These are phyloP conservation scores for Sonneratia caseolaris DNA, from an alignment of 345 rosid species.

Conservation along the genomic window DNA sequence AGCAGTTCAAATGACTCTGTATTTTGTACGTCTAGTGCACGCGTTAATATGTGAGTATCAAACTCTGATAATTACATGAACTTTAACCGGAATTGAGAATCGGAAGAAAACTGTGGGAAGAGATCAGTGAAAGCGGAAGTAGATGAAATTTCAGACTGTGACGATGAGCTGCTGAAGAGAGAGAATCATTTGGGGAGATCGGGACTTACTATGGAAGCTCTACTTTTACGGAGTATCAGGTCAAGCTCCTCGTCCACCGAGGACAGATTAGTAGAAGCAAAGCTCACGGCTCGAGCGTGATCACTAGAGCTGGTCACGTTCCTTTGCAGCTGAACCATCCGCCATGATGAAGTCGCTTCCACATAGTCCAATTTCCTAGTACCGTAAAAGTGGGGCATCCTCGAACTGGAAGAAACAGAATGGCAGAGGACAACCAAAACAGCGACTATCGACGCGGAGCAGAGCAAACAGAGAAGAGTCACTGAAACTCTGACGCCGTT, in stretches of 20 bases:
- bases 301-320: neutral
- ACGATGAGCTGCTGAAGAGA: neutral
- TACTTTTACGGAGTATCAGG: neutral
- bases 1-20: too few relatives aligned
- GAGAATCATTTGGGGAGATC: neutral
- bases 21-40: too few relatives aligned
- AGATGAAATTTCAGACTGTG: too few relatives aligned
- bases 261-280: neutral
- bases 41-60: too few relatives aligned
- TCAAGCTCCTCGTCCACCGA: neutral
- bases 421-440: neutral
- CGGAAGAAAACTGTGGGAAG: too few relatives aligned
- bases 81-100: too few relatives aligned
- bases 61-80: too few relatives aligned
- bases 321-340: conserved; percentile 4
- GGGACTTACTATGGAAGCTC: neutral
- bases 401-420: neutral
- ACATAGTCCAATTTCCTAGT: neutral
- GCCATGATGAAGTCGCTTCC: neutral
- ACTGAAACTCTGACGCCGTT: neutral
- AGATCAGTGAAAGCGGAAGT: too few relatives aligned
- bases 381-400: neutral
- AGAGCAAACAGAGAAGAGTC: neutral
- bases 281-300: neutral
- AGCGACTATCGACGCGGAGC: neutral